phyloP scores from a whole-genome alignment of 768 basidiomycete species.

The Termitomyces sp. region DNA sequence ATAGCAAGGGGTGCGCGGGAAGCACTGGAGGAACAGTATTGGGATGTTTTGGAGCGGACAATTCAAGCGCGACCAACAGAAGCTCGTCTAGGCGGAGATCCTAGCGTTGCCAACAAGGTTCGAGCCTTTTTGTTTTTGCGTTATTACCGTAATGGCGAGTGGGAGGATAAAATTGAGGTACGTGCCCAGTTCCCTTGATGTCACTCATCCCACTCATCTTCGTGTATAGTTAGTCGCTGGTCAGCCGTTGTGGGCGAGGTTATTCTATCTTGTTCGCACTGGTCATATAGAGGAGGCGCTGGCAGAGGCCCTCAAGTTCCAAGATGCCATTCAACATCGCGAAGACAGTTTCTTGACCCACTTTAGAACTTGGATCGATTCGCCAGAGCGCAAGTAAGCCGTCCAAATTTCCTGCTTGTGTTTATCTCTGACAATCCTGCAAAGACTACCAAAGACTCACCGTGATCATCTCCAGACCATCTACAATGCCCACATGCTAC shows the following conservation, averaged over 20 bases:
- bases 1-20: constrained; percentile 74
- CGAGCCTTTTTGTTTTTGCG: constrained; percentile 80
- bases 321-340: constrained; percentile 65
- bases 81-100: constrained; percentile 87
- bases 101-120: constrained; percentile 84
- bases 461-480: constrained; percentile 76
- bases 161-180: constrained; percentile 88
- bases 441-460: constrained; percentile 63
- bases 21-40: constrained; percentile 87
- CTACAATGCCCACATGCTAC: constrained; percentile 86
- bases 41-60: constrained; percentile 76
- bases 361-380: constrained; percentile 80
- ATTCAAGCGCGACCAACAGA: constrained; percentile 79
- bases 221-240: constrained; percentile 69
- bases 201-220: neutral
- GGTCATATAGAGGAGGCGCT: constrained; percentile 81
- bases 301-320: constrained; percentile 63
- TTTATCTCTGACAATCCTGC: neutral
- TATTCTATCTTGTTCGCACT: constrained; percentile 89
- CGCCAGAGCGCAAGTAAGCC: constrained; percentile 67
- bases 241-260: constrained; percentile 87
- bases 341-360: constrained; percentile 81
- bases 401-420: neutral
- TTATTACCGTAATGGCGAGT: constrained; percentile 76
- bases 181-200: constrained; percentile 11